These are phyloP conservation scores for Brassica incana DNA, from an alignment of 345 rosid species.

Conservation along the genomic window DNA sequence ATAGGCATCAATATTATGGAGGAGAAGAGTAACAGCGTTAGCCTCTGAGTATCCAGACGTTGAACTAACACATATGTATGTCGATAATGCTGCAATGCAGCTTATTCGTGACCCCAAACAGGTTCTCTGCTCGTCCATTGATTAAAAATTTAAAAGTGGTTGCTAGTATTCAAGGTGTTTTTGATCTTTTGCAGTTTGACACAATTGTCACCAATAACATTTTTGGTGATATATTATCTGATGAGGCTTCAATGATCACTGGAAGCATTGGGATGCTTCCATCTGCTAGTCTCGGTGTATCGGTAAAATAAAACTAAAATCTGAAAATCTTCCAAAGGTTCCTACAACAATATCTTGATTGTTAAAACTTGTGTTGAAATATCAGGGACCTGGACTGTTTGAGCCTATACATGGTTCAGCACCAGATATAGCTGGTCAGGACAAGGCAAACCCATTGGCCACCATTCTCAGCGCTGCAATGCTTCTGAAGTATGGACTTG, in stretches of 20 bases:
- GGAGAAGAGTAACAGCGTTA: slow-evolving; percentile 66
- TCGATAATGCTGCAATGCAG: slow-evolving; percentile 97
- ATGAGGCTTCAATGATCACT: slow-evolving; percentile 97
- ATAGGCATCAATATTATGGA: slow-evolving; percentile 95
- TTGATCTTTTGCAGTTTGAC: slow-evolving; percentile 68
- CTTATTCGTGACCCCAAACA: slow-evolving; percentile 92
- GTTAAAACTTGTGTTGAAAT: slow-evolving; percentile 21
- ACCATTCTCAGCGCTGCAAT: slow-evolving; percentile 94
- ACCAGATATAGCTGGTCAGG: slow-evolving; percentile 98
- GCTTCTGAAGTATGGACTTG: slow-evolving; percentile 92
- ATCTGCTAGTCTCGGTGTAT: slow-evolving; percentile 87
- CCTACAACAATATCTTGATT: background rate
- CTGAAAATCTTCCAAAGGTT: background rate
- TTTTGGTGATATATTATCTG: slow-evolving; percentile 93
- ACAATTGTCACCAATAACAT: slow-evolving; percentile 96
- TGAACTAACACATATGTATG: slow-evolving; percentile 94
- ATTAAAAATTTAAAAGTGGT: background rate
- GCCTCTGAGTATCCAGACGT: slow-evolving; percentile 90
- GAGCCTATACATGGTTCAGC: slow-evolving; percentile 99
- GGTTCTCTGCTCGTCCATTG: slow-evolving; percentile 49
- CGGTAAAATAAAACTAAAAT: background rate
- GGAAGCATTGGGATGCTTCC: slow-evolving; percentile 99
- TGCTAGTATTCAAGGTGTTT: background rate
- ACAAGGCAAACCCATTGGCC: slow-evolving; percentile 94
- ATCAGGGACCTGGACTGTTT: slow-evolving; percentile 89